These are phyloP conservation scores for Phytophthora pini DNA, from an alignment of 352 stramenopile species.

Conservation along the genomic window DNA sequence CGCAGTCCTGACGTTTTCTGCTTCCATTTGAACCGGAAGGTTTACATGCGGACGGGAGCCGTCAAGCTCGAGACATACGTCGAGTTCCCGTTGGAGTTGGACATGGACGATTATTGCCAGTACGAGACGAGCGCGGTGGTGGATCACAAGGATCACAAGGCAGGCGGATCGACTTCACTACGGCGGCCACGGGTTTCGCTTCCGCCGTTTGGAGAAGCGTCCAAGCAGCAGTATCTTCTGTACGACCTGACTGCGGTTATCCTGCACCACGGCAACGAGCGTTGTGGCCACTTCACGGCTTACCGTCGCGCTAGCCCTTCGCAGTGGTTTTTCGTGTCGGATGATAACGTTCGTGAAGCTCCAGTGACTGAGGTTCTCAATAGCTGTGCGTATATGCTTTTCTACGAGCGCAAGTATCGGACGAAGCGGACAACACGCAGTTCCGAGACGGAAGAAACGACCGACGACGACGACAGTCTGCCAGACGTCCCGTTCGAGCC, in stretches of 20 bases:
- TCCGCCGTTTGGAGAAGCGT: constrained; percentile 13
- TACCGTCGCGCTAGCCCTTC: constrained; percentile 60
- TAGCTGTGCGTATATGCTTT: constrained; percentile 91
- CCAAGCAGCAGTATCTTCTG: constrained; percentile 51
- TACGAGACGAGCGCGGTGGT: constrained; percentile 53
- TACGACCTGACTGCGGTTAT: constrained; percentile 86
- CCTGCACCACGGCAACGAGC: constrained; percentile 88
- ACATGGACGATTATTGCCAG: constrained; percentile 80
- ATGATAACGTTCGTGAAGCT: constrained; percentile 75
- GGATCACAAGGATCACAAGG: constrained; percentile 42
- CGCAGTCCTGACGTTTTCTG: constrained; percentile 85
- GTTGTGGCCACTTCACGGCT: constrained; percentile 86
- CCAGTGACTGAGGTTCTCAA: constrained; percentile 65
- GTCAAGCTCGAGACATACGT: constrained; percentile 85
- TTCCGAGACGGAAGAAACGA: constrained; percentile 42
- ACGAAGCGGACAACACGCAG: constrained; percentile 43
- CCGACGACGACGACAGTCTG: constrained; percentile 54
- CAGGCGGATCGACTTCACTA: constrained; percentile 11
- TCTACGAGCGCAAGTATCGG: constrained; percentile 84
- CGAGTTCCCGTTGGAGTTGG: constrained; percentile 78
- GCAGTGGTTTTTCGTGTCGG: constrained; percentile 90
- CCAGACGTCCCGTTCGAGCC: constrained; percentile 60
- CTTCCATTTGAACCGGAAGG: constrained; percentile 89
- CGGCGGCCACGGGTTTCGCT: constrained; percentile 9
- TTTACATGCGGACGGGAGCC: constrained; percentile 74